These are phyloP conservation scores for Mrakia gelida DNA, from an alignment of 768 basidiomycete species.

Conservation along the genomic window DNA sequence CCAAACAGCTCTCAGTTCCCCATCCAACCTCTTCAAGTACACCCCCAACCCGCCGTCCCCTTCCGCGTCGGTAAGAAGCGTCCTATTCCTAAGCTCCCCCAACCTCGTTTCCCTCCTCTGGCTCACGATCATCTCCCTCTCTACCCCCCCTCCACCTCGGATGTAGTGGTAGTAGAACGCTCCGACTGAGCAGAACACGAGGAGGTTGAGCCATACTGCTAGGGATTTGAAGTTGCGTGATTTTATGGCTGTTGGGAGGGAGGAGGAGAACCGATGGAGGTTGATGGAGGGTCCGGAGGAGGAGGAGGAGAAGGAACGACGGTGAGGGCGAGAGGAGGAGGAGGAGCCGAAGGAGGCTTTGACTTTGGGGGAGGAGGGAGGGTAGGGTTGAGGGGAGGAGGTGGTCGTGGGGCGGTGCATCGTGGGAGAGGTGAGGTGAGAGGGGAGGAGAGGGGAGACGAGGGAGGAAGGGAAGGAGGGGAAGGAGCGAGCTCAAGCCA, in stretches of 20 bases:
- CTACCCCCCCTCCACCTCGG: neutral
- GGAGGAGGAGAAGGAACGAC: neutral
- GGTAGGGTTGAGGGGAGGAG: neutral
- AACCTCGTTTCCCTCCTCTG: too few relatives aligned
- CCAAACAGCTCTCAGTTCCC: neutral
- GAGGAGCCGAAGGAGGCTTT: neutral
- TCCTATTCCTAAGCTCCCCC: neutral
- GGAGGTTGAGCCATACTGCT: neutral
- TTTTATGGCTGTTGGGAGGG: neutral
- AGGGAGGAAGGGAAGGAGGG: neutral
- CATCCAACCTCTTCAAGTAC: neutral
- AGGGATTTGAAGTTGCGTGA: neutral
- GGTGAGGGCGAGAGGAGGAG: neutral
- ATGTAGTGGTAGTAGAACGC: neutral
- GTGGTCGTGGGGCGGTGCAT: neutral
- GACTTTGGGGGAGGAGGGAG: neutral
- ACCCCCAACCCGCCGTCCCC: neutral
- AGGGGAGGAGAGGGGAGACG: neutral
- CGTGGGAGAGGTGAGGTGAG: neutral
- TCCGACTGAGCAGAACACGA: neutral
- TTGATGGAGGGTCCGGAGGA: neutral
- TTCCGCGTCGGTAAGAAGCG: neutral
- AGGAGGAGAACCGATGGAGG: neutral
- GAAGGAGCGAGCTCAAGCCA: neutral
- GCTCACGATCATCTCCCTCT: too few relatives aligned